Conservation (phyloP, 2,329 filamentous ascomycete species). For the Zalaria obscura region DNA sequence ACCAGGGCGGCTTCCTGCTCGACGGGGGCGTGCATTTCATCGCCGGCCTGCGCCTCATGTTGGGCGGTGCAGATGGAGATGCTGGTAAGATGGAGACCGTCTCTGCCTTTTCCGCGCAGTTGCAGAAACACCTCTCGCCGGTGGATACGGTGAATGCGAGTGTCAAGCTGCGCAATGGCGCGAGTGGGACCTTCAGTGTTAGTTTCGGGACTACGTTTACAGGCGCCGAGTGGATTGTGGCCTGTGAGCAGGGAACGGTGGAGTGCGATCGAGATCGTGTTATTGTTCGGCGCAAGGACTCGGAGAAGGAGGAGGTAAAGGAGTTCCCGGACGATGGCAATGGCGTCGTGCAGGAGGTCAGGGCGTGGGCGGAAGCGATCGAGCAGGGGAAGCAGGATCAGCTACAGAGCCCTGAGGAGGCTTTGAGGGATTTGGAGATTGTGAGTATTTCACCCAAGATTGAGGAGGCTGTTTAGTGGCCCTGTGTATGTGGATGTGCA, state of each 20-base stretch:
- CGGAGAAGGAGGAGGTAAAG: conserved; percentile 9
- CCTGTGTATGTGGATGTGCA: neutral
- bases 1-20: conserved; percentile 65
- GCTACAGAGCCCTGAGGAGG: conserved; percentile 43
- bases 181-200: conserved; percentile 42
- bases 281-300: too few species aligned
- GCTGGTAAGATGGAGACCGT: conserved; percentile 31
- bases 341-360: conserved; percentile 46
- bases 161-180: conserved; percentile 39
- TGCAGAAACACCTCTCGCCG: conserved; percentile 45
- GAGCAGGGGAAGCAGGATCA: conserved; percentile 32
- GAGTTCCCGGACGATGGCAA: conserved; percentile 34
- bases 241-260: conserved; percentile 43
- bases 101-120: conserved; percentile 40
- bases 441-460: too few species aligned
- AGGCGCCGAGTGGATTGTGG: conserved; percentile 42
- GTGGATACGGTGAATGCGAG: conserved; percentile 53
- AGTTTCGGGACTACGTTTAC: conserved; percentile 43
- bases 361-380: conserved; percentile 46
- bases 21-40: conserved; percentile 64
- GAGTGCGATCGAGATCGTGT: conserved; percentile 31
- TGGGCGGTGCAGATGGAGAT: too few species aligned
- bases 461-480: too few species aligned
- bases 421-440: conserved; percentile 46
- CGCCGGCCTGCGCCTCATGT: conserved; percentile 46